Evolutionary conservation across 768 basidiomycete genomes (phyloP), one percentile per base, ranked within the genome.

Genomic region (Xerocomus spinulosus): DNA sequence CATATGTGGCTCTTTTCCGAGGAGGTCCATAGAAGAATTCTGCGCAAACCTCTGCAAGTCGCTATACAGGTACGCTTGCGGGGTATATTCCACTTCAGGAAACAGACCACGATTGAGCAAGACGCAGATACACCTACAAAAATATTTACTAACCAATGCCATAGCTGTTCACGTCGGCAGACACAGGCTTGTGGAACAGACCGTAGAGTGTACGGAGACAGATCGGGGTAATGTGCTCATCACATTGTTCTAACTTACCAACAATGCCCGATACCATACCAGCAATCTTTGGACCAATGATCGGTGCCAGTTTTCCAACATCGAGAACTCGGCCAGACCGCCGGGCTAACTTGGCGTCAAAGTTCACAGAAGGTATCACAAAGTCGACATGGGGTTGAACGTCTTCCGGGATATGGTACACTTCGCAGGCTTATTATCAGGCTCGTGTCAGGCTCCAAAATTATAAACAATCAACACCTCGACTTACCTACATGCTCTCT

Each of bases 11-110:
- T 54, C 25, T 40, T 56, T 55, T 24, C 60, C 67, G 21, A 55
- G 28, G 3, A 63, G 55, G 23, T 57, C 58, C 1, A 20, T 44
- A 32, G 40, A 64, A 35, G 34, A 53, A 25, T 52, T 56, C 33
- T 8, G 45, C 3, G 69, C 68, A 33, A 70, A 72, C 63, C 70
- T 48, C 18, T 67, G 34, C 18, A 68, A 28, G 45, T 70, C 70
- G 15, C 55, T 54, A 9, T 54, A 48, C 21, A 67, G 42, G 42
- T 59, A 68, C 13, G 66, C 59, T 45, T 63, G 53, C 9, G 70
- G 70, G 5, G 66, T 60, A 46, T 61, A 71, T 42, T 72, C 70
- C n/a, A n/a, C n/a, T n/a, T n/a, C n/a, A n/a, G n/a, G 44, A 61
- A n/a, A n/a, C n/a, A n/a, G n/a, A n/a, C n/a, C n/a, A n/a, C n/a